Conservation (phyloP, 495 filamentous ascomycete species). For the Bacidia rubella region DNA sequence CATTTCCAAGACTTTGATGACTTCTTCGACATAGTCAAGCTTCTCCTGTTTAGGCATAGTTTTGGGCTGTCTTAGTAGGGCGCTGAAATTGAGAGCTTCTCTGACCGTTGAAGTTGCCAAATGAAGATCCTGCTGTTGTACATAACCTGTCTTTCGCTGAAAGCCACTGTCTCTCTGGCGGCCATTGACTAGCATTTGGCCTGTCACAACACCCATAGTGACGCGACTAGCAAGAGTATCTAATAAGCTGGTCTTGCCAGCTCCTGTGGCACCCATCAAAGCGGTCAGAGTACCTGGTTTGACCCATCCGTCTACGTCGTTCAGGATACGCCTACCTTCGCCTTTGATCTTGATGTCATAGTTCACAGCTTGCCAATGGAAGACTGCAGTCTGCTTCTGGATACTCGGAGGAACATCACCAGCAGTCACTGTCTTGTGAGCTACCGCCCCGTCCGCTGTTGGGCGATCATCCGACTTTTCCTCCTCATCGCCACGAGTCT, state of each 20-base stretch:
- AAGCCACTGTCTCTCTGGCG: conserved; percentile 62
- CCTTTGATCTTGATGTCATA: conserved; percentile 85
- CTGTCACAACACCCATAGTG: conserved; percentile 74
- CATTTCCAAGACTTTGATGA: conserved; percentile 85
- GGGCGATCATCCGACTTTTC: conserved; percentile 25
- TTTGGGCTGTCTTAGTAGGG: conserved; percentile 70
- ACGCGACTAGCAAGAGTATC: conserved; percentile 55
- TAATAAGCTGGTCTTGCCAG: conserved; percentile 46
- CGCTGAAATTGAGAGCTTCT: conserved; percentile 69
- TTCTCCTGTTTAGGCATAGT: conserved; percentile 58
- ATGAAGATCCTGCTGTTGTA: conserved; percentile 92
- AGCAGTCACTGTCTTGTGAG: conserved; percentile 17
- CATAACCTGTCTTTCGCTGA: conserved; percentile 89
- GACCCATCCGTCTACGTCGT: conserved; percentile 80
- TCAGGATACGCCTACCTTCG: conserved; percentile 58
- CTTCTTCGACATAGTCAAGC: conserved; percentile 74
- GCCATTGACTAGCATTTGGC: conserved; percentile 77
- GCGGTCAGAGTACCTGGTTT: conserved; percentile 83
- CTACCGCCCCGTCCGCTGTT: conserved; percentile 23
- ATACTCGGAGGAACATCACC: conserved; percentile 23
- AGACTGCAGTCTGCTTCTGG: conserved; percentile 56
- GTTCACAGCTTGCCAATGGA: conserved; percentile 75
- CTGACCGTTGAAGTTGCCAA: conserved; percentile 74
- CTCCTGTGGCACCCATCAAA: conserved; percentile 42
- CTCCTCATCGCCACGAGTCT: conserved; percentile 37